A percentile compares a stretch with the other conserved stretches of the same genome.
Conservation (phyloP, 306 rosid species). For the Fagus sylvatica region DNA sequence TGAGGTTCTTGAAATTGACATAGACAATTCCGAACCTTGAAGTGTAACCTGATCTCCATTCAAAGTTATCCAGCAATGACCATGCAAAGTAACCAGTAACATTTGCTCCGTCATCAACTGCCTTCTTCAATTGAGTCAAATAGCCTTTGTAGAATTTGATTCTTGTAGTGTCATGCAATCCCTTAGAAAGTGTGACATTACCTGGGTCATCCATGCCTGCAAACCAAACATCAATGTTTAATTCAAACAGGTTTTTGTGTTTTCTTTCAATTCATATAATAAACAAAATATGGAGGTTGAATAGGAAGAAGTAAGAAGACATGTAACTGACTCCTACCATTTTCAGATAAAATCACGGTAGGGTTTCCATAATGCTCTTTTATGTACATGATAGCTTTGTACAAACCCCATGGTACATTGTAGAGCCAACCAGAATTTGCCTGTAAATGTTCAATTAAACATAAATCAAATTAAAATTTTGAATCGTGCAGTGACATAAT, state of each 20-base stretch:
- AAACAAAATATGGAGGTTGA: background rate
- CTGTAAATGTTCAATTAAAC: too few relatives aligned
- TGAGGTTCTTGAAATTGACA: constrained; percentile 76
- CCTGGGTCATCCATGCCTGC: constrained; percentile 93
- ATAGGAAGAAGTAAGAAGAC: background rate
- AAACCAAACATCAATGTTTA: background rate
- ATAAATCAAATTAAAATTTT: too few relatives aligned
- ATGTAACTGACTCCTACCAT: too few relatives aligned
- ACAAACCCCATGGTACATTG: too few relatives aligned
- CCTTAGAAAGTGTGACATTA: constrained; percentile 49
- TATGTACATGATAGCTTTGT: too few relatives aligned
- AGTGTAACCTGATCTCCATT: constrained; percentile 90
- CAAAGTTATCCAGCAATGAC: constrained; percentile 94
- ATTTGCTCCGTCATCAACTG: constrained; percentile 75
- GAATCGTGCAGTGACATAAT: too few relatives aligned
- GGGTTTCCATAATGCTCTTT: too few relatives aligned
- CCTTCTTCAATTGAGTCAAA: constrained; percentile 68
- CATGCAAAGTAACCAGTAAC: constrained; percentile 82
- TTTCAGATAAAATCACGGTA: too few relatives aligned
- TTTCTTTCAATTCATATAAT: background rate
- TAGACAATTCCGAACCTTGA: constrained; percentile 91
- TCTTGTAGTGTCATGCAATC: constrained; percentile 72
- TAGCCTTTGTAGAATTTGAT: constrained; percentile 68
- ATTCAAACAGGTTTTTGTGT: background rate
- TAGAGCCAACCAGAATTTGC: too few relatives aligned